These are phyloP conservation scores for Serendipita sp. DNA, from an alignment of 1,284 basidiomycete genomes.

Conservation along the genomic window DNA sequence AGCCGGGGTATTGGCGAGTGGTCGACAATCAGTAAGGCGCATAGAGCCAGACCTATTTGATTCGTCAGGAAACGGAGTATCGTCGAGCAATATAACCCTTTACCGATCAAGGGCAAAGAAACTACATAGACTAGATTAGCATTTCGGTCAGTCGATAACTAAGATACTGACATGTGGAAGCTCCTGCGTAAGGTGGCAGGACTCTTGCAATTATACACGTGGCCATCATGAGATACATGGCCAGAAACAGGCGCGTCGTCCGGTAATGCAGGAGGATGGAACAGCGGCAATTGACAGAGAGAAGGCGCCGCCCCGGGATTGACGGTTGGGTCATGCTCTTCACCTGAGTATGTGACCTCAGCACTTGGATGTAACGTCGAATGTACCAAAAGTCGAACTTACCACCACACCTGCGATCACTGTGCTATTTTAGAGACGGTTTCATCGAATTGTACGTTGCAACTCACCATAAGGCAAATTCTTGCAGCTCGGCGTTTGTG, in stretches of 20 bases:
- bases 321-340: constrained; percentile 32
- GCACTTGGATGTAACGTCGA: background rate
- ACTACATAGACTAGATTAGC: constrained; percentile 19
- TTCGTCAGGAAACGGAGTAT: background rate
- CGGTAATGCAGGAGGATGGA: constrained; percentile 30
- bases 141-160: background rate
- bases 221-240: constrained; percentile 42
- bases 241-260: constrained; percentile 23
- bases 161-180: constrained; percentile 1
- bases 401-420: constrained; percentile 43
- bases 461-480: constrained; percentile 42
- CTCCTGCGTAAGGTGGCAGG: constrained; percentile 33
- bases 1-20: constrained; percentile 32
- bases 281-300: constrained; percentile 38
- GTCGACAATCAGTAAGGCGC: constrained; percentile 26
- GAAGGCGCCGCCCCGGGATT: constrained; percentile 33
- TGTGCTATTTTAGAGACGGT: constrained; percentile 15
- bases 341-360: constrained; percentile 21
- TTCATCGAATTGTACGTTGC: background rate
- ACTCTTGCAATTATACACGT: constrained; percentile 40
- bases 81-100: background rate
- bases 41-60: constrained; percentile 38
- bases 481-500: constrained; percentile 35
- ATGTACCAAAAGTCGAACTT: background rate
- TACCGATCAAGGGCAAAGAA: constrained; percentile 40